Base-by-base conservation (phyloP, 176 grass and related monocot genomes). In the Tuctoria greenei region DNA sequence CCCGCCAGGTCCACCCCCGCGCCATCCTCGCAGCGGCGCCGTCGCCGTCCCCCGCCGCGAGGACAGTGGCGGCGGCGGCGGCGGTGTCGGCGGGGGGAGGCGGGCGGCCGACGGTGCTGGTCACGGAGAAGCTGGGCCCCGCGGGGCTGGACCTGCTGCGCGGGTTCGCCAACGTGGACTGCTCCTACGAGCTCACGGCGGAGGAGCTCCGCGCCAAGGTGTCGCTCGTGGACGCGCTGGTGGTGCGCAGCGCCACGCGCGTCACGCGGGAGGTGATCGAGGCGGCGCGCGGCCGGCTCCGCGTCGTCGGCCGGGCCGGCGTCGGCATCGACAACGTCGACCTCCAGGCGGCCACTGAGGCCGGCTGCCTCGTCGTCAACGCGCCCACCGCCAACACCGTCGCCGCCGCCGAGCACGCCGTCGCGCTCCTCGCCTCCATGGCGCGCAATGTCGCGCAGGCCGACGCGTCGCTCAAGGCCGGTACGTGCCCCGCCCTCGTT, bases 241-340 rank as follows among this genome's bases (percentile, higher is more conserved):
- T 97, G 28, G 90, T 93, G 67, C 85, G 90, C 69, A 93, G 86
- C 88, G 83, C 55, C 13, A 88, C 90, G 80, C 80, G 49, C 54
- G 90, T 97, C 8, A 91, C 86, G 50, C 88, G 90, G 69, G 86
- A 91, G 71, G 86, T 97, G 52, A 89, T 97, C 85, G 93, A 97
- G 78, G 93, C 90, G 12, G 85, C 81, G 12, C 81, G 82, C n/a
- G 90, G 93, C 8, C 37, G 88, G 74, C 83, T 97, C 15, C 79
- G 85, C 31, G 88, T 97, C 80, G 88, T 97, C 17, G 90, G 90
- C 7, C 67, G 83, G 0, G 93, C 90, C 6, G 90, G 90, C 0
- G 93, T 93, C 4, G 93, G 93, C 13, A 87, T 97, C 76, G 90
- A 97, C 90, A 97, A 97, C 67, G 93, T 97, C 7, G 90, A 97